Base-by-base conservation (phyloP, 1,284 basidiomycete species). In the Cutaneotrichosporon curvatum region DNA sequence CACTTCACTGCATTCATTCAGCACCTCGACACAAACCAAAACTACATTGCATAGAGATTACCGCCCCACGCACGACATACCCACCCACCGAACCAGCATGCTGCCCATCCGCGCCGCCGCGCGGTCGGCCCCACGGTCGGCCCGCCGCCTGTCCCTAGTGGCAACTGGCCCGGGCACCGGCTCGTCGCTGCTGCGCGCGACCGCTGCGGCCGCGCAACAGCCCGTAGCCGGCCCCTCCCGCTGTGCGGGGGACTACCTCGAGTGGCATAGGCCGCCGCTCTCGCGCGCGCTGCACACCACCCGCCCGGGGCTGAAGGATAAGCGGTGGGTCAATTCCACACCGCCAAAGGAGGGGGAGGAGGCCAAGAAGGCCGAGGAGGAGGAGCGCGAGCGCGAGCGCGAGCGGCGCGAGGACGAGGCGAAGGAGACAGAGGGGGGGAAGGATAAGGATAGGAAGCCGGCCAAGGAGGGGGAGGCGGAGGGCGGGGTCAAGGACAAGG, bases 291-390 rank as follows among this genome's bases (percentile, higher is more conserved):
- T 69, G 20, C 60, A 65, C 49, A 48, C 59, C 20, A 53, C 56
- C n/a, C 32, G 57, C 2, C 35, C 44, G 14, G 14, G 39, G 20
- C 38, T 56, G 30, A 67, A 66, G 50, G 65, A 68, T 33, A 68
- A 67, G 49, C 51, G 60, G 53, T 70, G 67, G 67, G 57, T 68
- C 20, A 70, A 70, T 47, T 51, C 59, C 15, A 55, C 63, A 38
- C 45, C 43, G 12, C 42, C 40, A 32, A 51, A 57, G 35, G 45
- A 48, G 2, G 46, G 54, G n/a, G 43, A 48, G 30, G 57, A 60
- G 16, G 44, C 20, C 12, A 48, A 52, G 37, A 38, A 48, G 32
- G 48, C 54, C 20, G 47, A 45, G 11, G 48, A 56, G 50, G 55
- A 54, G 18, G 38, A 23, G 35, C 43, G 25, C 25, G 12, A 28